These are phyloP conservation scores for Melanogaster broomeanus DNA, from an alignment of 768 basidiomycete genomes.

Conservation along the genomic window DNA sequence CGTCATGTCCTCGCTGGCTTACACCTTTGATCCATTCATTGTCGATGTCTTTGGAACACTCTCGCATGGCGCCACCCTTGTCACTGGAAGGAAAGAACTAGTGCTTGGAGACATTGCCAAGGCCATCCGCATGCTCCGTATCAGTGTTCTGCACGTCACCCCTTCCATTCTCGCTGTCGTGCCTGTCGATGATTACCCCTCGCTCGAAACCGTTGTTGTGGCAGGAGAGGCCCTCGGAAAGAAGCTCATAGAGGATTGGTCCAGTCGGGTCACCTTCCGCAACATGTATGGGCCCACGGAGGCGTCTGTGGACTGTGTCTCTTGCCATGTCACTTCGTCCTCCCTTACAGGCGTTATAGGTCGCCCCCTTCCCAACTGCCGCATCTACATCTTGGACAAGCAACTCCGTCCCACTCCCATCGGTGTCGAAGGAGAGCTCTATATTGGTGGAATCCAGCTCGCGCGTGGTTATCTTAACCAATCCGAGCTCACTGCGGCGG, in stretches of 20 bases:
- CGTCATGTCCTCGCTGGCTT: constrained; percentile 30
- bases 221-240: constrained; percentile 24
- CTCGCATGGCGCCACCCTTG: constrained; percentile 21
- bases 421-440: constrained; percentile 29
- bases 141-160: constrained; percentile 29
- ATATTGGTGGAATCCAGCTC: constrained; percentile 22
- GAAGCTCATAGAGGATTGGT: constrained; percentile 27
- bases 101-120: constrained; percentile 32
- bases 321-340: constrained; percentile 24
- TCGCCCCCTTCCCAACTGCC: constrained; percentile 31
- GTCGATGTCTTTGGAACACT: constrained; percentile 18
- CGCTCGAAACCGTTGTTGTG: constrained; percentile 28
- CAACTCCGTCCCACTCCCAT: constrained; percentile 26
- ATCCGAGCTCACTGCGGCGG: constrained; percentile 27
- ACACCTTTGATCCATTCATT: constrained; percentile 30
- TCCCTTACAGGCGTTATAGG: constrained; percentile 28
- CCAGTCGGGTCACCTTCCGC: constrained; percentile 23
- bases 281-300: constrained; percentile 39
- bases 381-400: constrained; percentile 32
- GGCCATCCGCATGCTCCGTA: constrained; percentile 26
- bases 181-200: constrained; percentile 26
- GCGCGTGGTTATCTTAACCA: constrained; percentile 24
- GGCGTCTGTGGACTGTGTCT: constrained; percentile 30
- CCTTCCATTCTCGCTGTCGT: constrained; percentile 32
- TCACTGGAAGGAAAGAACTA: constrained; percentile 24